phyloP scores from a whole-genome alignment of 2,329 filamentous ascomycete genomes.

The Metarhizium rileyi region DNA sequence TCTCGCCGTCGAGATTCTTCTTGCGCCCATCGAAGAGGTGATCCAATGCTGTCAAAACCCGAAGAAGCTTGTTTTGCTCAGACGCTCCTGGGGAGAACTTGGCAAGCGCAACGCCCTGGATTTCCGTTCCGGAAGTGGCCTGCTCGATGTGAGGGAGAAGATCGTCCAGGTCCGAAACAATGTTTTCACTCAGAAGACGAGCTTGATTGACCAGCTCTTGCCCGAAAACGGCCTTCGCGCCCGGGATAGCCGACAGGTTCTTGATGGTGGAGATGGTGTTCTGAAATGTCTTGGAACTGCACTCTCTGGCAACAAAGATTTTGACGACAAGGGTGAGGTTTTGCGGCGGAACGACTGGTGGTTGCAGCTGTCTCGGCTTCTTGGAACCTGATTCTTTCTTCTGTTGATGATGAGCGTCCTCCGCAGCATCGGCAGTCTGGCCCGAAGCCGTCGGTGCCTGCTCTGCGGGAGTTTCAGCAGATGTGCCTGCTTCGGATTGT shows the following conservation, averaged over 20 bases:
- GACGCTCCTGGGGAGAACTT: slow-evolving; percentile 96
- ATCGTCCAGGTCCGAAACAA: slow-evolving; percentile 74
- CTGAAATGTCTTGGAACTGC: slow-evolving; percentile 94
- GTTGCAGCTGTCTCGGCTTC: slow-evolving; percentile 54
- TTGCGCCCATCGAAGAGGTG: slow-evolving; percentile 86
- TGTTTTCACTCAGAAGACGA: slow-evolving; percentile 72
- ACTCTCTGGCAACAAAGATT: slow-evolving; percentile 91
- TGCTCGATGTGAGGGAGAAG: slow-evolving; percentile 78
- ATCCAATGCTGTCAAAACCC: slow-evolving; percentile 86
- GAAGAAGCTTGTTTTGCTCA: slow-evolving; percentile 90
- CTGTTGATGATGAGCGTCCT: slow-evolving; percentile 24
- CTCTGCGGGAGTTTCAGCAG: slow-evolving; percentile 13
- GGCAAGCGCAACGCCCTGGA: slow-evolving; percentile 84
- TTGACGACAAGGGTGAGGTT: slow-evolving; percentile 93
- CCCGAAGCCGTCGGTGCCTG: slow-evolving; percentile 17
- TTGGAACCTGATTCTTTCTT: slow-evolving; percentile 34
- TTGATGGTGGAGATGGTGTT: slow-evolving; percentile 98
- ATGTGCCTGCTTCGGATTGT: slow-evolving; percentile 8
- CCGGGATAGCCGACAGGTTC: slow-evolving; percentile 87
- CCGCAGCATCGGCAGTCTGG: slow-evolving; percentile 16
- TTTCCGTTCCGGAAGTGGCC: slow-evolving; percentile 82
- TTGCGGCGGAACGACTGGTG: slow-evolving; percentile 76
- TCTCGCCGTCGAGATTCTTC: slow-evolving; percentile 39
- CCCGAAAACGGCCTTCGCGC: slow-evolving; percentile 84
- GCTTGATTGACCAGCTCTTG: slow-evolving; percentile 84